A percentile compares a stretch with the other conserved stretches of the same genome.
Conservation (phyloP, 352 stramenopile genomes). For the Phytophthora cactorum region DNA sequence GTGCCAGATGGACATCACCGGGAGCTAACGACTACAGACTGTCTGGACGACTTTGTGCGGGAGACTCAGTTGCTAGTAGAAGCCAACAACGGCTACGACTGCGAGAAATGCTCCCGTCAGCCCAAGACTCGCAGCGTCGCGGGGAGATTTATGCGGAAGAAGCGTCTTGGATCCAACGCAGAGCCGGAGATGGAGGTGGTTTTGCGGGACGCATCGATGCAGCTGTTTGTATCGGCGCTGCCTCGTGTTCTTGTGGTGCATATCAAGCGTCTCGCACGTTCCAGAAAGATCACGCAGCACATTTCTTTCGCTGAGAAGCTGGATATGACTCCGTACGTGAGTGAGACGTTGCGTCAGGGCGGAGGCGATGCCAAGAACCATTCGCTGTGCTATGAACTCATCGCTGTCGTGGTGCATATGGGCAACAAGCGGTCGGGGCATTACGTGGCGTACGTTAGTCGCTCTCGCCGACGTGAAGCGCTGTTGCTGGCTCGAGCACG, state of each 20-base stretch:
- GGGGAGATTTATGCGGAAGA: constrained; percentile 41
- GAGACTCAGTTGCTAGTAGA: constrained; percentile 56
- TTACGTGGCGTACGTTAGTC: constrained; percentile 78
- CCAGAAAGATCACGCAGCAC: constrained; percentile 71
- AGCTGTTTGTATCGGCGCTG: constrained; percentile 52
- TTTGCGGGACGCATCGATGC: constrained; percentile 63
- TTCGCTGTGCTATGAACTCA: constrained; percentile 60
- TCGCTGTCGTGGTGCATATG: constrained; percentile 77
- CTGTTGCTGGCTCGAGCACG: constrained; percentile 24
- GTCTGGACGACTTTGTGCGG: constrained; percentile 55
- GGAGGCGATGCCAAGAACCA: constrained; percentile 25
- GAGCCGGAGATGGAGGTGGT: constrained; percentile 40
- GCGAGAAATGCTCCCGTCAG: constrained; percentile 62
- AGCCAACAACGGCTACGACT: constrained; percentile 75
- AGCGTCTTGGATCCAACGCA: constrained; percentile 24
- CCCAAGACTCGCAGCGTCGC: constrained; percentile 36
- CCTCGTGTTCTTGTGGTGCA: constrained; percentile 72
- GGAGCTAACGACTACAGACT: constrained; percentile 45
- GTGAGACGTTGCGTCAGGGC: constrained; percentile 34
- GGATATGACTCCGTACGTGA: constrained; percentile 60
- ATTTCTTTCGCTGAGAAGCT: constrained; percentile 64
- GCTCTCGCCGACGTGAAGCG: constrained; percentile 47
- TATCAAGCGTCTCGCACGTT: constrained; percentile 63
- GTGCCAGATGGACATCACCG: constrained; percentile 39
- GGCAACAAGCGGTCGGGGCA: constrained; percentile 74